Evolutionary conservation across 331 rosid species (phyloP), one percentile per base, ranked within the genome.

Genomic region (Acacia concinna): DNA sequence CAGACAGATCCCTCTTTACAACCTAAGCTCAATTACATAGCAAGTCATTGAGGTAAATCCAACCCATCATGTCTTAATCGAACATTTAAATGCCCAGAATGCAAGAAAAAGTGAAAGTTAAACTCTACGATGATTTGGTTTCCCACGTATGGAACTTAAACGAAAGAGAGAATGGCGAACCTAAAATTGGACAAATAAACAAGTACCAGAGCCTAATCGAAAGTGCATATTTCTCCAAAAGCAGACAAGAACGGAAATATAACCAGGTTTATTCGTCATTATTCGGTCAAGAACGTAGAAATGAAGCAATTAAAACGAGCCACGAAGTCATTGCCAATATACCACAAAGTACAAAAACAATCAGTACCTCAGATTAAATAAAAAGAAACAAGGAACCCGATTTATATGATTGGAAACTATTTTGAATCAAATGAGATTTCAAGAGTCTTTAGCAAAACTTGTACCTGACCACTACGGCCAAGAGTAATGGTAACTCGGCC

Each of bases 391-490:
- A 12, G 17, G 37, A 40, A 49, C 23, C 63, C 37, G 2, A 72
- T 15, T 27, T 2, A 8, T 27, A 51, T 20, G 8, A n/a, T 28
- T 10, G 54, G 54, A 56, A n/a, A n/a, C 27, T 23, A 23, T 11
- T 65, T 1, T 41, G 34, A 52, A 59, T 27, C 1, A 49, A 25
- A 57, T 3, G 7, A 76, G 27, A 65, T 70, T 13, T 66, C 66
- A 37, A 76, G 34, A 14, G 6, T 8, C 43, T 59, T 13, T 6
- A 51, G 56, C 41, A 44, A 59, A 40, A 8, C 6, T 72, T 28
- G 32, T 78, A 96, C 99, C 94, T 90, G 97, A 31, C 96, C 97
- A 67, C 96, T 84, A 30, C 97, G 93, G 71, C 97, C 99, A 59
- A 96, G 92, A 47, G 97, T 93, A 59, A 96, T 93, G 81, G 99